Base-by-base conservation (phyloP, 371 early-diverging fungal species). In the Mortierella sp. region DNA sequence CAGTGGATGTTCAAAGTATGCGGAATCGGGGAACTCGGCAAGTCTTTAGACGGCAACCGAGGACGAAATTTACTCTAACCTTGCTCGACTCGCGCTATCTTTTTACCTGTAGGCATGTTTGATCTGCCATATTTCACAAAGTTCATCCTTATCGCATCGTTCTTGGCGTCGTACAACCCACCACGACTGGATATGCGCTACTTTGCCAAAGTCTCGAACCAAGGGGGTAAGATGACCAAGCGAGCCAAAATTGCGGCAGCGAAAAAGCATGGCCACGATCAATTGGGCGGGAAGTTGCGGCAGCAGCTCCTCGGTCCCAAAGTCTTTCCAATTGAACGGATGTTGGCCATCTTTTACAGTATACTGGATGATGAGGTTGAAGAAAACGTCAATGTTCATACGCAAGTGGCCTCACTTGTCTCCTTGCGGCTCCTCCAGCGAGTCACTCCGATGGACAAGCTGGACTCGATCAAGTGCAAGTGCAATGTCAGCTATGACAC, bases 311-410 rank as follows among this genome's bases (percentile, higher is more conserved):
- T 93, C 12, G 97, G 98, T 0, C 97, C 98, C 0, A 94, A 92
- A 66, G 72, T 91, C 5, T 97, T 96, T 79, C 91, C 93, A 0
- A 81, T 97, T 10, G 97, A 98, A 63, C 90, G 98, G 29, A 89
- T 96, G 93, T 78, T 96, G 68, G 97, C 96, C 31, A 96, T 98
- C 40, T 97, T 97, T 80, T 94, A 95, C 65, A 91, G 91, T 74
- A 95, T 96, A 46, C 71, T 94, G 24, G 80, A 86, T 0, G 77
- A 91, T 1, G 90, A 92, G 45, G 85, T 86, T 54, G 86, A 87
- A 3, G 86, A 95, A 24, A 93, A 95, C 64, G 88, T 96, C 39
- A 90, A 95, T 46, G 79, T 81, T 22, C 94, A 94, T 82, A 90
- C 90, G 2, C 81, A 94, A 86, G 90, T 94, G 51, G 88, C 94